phyloP scores from a whole-genome alignment of 2,329 filamentous ascomycete genomes.

The Geoglossum cookeanum region DNA sequence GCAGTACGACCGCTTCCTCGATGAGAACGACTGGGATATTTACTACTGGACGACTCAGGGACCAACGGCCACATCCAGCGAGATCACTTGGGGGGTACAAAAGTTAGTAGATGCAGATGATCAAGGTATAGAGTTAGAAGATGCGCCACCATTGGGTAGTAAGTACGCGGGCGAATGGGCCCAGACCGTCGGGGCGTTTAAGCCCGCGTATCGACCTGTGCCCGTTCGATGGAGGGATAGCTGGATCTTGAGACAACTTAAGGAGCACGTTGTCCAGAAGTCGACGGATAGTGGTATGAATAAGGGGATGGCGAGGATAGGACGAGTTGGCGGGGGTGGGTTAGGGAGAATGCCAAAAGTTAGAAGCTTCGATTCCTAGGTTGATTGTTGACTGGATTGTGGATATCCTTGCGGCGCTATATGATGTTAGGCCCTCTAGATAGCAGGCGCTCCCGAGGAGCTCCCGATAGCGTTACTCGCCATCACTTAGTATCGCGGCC shows the following conservation, averaged over 20 bases:
- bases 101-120: neutral
- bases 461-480: no score
- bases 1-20: constrained; percentile 81
- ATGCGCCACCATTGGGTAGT: constrained; percentile 1
- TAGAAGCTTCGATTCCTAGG: constrained; percentile 23
- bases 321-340: constrained; percentile 20
- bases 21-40: constrained; percentile 99
- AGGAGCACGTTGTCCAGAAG: constrained; percentile 58
- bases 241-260: constrained; percentile 56
- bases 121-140: neutral
- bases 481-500: no score
- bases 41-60: constrained; percentile 99
- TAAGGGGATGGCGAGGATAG: constrained; percentile 17
- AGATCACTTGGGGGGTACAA: constrained; percentile 32
- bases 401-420: neutral
- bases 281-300: constrained; percentile 37
- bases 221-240: constrained; percentile 70
- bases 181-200: constrained; percentile 87
- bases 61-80: constrained; percentile 36
- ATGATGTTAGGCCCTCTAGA: neutral
- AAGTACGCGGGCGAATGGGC: constrained; percentile 66
- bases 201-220: constrained; percentile 81
- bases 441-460: no score
- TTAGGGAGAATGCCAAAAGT: constrained; percentile 32
- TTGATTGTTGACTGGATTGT: neutral